Conservation (phyloP, 2,329 filamentous ascomycete genomes). For the Trematosphaeria pertusa region DNA sequence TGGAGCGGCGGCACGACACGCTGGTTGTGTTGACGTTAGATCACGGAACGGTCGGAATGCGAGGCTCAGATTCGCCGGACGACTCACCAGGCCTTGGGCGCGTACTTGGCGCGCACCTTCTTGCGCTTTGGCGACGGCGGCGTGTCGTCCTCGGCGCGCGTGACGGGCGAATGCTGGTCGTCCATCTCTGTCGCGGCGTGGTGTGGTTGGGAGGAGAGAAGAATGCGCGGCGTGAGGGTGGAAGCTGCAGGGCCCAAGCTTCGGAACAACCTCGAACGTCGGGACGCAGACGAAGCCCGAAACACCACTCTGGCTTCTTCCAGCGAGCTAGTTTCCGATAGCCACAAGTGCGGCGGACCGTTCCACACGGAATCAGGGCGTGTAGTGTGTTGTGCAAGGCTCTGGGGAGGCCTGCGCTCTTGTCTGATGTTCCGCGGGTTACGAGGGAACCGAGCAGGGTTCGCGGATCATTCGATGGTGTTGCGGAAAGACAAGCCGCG, state of each 20-base stretch:
- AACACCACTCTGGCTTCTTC: too few relatives aligned
- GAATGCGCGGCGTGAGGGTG: neutral
- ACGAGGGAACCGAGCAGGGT: too few relatives aligned
- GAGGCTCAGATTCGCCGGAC: slow-evolving; percentile 4
- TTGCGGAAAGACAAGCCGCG: too few relatives aligned
- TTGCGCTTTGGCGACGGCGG: slow-evolving; percentile 44
- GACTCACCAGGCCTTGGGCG: slow-evolving; percentile 44
- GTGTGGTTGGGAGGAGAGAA: slow-evolving; percentile 22
- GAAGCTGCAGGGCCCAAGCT: neutral
- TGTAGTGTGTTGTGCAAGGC: too few relatives aligned
- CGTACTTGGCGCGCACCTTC: slow-evolving; percentile 46
- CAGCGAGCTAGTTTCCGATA: too few relatives aligned
- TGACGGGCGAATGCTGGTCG: slow-evolving; percentile 23
- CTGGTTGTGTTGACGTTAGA: slow-evolving; percentile 23
- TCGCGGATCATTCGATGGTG: too few relatives aligned
- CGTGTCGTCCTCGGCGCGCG: slow-evolving; percentile 27
- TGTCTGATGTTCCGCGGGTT: too few relatives aligned
- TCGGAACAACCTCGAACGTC: slow-evolving; percentile 6
- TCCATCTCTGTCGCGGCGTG: slow-evolving; percentile 28
- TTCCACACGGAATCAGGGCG: too few relatives aligned
- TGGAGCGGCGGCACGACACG: slow-evolving; percentile 43
- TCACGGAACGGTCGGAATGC: slow-evolving; percentile 33
- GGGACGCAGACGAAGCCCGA: too few relatives aligned
- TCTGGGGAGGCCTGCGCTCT: too few relatives aligned
- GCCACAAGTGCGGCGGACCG: too few relatives aligned